Evolutionary conservation across 345 rosid species (phyloP).

Genomic region (Passiflora organensis): DNA sequence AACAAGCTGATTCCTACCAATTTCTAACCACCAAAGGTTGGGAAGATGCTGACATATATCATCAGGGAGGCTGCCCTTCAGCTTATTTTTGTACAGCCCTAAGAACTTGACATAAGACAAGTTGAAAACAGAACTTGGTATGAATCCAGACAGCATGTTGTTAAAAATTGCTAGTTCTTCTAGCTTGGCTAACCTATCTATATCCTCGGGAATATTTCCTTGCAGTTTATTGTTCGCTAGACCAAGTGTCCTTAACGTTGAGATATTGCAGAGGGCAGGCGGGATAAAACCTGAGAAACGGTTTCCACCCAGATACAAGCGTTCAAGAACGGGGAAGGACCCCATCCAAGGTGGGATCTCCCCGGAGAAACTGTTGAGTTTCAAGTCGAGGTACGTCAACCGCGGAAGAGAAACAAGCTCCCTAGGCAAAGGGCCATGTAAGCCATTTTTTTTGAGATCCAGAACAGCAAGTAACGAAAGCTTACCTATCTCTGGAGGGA

Average conservation of each 20-base stretch:
- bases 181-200: too few species aligned
- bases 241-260: too few species aligned
- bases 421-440: not conserved
- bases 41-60: not conserved
- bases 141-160: too few species aligned
- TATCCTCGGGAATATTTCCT: too few species aligned
- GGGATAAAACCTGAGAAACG: not conserved
- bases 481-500: not conserved
- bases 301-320: not conserved
- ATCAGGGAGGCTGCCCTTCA: slow-evolving; percentile 5
- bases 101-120: too few species aligned
- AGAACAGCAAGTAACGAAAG: not conserved
- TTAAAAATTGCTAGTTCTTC: too few species aligned
- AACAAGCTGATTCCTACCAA: not conserved
- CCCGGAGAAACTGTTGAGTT: not conserved
- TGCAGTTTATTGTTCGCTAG: too few species aligned
- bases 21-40: not conserved
- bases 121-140: too few species aligned
- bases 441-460: not conserved
- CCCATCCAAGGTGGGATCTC: not conserved
- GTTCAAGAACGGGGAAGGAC: slow-evolving; percentile 1
- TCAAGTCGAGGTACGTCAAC: too few species aligned
- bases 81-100: too few species aligned
- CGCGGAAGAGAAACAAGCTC: too few species aligned
- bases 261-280: too few species aligned